Base-by-base conservation (phyloP, 2,329 filamentous ascomycete species). In the Cladophialophora immunda region DNA sequence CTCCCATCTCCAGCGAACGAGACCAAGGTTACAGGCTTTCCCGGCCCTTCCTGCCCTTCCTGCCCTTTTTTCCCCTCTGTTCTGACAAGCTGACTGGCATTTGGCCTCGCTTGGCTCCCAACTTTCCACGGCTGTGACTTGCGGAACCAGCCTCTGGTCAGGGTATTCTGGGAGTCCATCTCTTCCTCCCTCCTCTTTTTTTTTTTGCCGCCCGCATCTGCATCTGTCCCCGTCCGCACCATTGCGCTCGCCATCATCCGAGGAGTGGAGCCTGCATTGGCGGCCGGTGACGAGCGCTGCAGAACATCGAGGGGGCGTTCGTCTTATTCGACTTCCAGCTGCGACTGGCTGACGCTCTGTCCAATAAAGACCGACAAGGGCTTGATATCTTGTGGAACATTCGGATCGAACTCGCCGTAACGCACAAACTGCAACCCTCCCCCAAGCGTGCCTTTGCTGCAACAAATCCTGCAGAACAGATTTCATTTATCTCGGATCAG, bases 171-270 rank as follows among this genome's bases (percentile, higher is more conserved):
- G 53, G 52, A 62, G 52, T 36, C 58, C 63, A n/a, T 36, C 29
- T 47, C 52, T 7, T 50, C 32, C 32, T 41, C 17, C 38, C 11
- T 41, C 17, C 38, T 4, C 19, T 47, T 50, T 11, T 25, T 13
- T 50, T 50, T 25, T 25, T 50, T 11, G 45, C n/a, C 54, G 22
- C 32, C 36, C 60, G 62, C 62, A 62, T 52, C 59, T 57, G 41
- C 36, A 53, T 29, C 61, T 30, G 17, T 17, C 34, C 17, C 50
- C 30, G n/a, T 22, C 57, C 57, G 32, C n/a, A n/a, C 68, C 65
- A 57, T 68, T 58, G 55, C 68, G 60, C 62, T 64, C 63, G 68
- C 68, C 68, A 62, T 64, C 56, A 65, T 60, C 64, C 66, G 68
- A 54, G 22, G 25, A 59, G 68, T 68, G 68, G 68, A 65, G 38